phyloP scores from a whole-genome alignment of 2,329 filamentous ascomycete genomes.

The Byssothecium circinans region DNA sequence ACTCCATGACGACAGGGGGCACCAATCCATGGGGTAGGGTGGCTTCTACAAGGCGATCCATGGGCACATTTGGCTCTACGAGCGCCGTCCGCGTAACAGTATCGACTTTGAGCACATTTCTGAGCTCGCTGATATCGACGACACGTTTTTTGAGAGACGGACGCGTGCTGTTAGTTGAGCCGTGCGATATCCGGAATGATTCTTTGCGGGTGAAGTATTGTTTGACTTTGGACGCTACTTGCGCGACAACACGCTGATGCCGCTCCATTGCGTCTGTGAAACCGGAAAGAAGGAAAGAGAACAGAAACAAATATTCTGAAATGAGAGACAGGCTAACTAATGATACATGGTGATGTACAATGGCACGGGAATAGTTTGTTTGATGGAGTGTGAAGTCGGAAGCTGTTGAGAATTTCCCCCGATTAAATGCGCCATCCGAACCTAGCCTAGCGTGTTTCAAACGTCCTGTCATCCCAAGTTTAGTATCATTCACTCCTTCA shows the following conservation, averaged over 20 bases:
- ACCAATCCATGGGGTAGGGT: constrained; percentile 60
- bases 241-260: constrained; percentile 49
- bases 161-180: constrained; percentile 75
- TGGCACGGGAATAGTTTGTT: background rate
- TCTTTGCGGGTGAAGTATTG: constrained; percentile 55
- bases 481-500: too few relatives aligned
- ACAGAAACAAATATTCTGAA: background rate
- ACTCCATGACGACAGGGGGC: constrained; percentile 70
- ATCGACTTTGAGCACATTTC: constrained; percentile 65
- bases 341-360: constrained; percentile 8
- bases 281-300: background rate
- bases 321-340: background rate
- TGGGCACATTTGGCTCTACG: constrained; percentile 71
- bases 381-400: constrained; percentile 1
- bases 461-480: too few relatives aligned
- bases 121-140: constrained; percentile 68
- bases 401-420: constrained; percentile 3
- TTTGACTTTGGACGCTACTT: constrained; percentile 51
- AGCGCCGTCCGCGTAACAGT: constrained; percentile 56
- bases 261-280: constrained; percentile 45
- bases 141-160: constrained; percentile 48
- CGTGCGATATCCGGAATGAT: constrained; percentile 76
- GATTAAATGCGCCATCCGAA: constrained; percentile 3
- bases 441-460: background rate
- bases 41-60: constrained; percentile 64